Percentiles rank a stretch among this genome's conserved stretches.
Evolutionary conservation across 768 basidiomycete genomes (phyloP).

Genomic region (Leccinum variicolor): DNA sequence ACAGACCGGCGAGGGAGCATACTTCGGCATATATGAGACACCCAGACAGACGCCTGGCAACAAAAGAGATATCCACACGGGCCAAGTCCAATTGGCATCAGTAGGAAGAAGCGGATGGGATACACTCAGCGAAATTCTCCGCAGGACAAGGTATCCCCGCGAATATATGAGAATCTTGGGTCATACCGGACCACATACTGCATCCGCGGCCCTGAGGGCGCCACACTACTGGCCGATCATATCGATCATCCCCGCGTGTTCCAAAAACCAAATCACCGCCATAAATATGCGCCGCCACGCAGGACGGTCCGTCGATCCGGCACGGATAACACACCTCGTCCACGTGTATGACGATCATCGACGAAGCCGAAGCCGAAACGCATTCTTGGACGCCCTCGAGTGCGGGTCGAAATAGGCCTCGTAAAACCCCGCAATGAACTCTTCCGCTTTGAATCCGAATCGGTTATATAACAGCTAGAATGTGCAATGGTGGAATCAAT

Average conservation of each 20-base stretch:
- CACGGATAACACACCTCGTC: background rate
- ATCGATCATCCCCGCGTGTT: background rate
- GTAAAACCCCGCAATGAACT: constrained; percentile 80
- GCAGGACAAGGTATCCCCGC: background rate
- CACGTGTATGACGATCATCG: constrained; percentile 32
- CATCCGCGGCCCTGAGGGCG: background rate
- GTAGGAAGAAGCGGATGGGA: background rate
- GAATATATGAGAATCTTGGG: background rate
- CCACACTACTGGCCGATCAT: background rate
- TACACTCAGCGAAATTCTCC: background rate
- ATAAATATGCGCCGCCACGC: background rate
- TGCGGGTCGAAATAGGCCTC: constrained; percentile 70
- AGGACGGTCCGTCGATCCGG: background rate
- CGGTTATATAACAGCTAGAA: constrained; percentile 73
- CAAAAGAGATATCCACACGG: no score
- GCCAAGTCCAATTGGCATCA: no score
- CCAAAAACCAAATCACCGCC: background rate
- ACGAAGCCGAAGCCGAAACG: constrained; percentile 72
- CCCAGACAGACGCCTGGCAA: no score
- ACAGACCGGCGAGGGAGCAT: no score
- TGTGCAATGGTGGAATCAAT: background rate
- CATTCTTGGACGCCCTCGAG: constrained; percentile 75
- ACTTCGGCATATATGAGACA: no score
- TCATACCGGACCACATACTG: background rate
- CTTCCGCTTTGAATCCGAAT: constrained; percentile 86